Percentiles rank a stretch among this genome's conserved stretches.
Evolutionary conservation across 169 alveolate species (phyloP).

Genomic region (Cryptosporidium felis): DNA sequence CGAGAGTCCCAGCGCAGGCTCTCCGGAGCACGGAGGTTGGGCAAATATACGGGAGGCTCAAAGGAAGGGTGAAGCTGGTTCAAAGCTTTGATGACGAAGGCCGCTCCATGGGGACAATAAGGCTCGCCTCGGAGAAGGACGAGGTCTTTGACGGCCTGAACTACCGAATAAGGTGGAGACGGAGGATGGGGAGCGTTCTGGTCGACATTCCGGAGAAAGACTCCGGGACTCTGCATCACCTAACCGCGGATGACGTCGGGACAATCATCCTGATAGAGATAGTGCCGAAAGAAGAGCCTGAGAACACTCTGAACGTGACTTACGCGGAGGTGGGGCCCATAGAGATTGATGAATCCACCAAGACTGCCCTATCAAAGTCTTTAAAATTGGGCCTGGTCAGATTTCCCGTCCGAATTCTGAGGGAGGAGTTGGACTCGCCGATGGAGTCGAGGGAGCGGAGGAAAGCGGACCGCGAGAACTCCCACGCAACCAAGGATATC

Average conservation of each 20-base stretch:
- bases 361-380: constrained; percentile 11
- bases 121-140: background rate
- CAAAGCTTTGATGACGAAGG: background rate
- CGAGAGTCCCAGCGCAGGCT: background rate
- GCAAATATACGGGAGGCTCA: constrained; percentile 15
- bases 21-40: constrained; percentile 27
- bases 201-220: constrained; percentile 20
- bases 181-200: constrained; percentile 9
- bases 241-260: constrained; percentile 68
- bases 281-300: constrained; percentile 5
- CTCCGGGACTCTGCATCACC: background rate
- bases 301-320: background rate
- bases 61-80: background rate
- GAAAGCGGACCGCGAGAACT: background rate
- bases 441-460: background rate
- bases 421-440: background rate
- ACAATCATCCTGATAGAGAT: constrained; percentile 19
- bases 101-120: constrained; percentile 35
- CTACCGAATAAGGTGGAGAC: constrained; percentile 10
- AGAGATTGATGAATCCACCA: constrained; percentile 30
- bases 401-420: constrained; percentile 26
- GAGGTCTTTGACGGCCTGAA: background rate
- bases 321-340: constrained; percentile 56
- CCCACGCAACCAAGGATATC: background rate
- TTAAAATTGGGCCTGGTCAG: constrained; percentile 22